Conservation (phyloP, 75 land plant genomes). For the Picea sitchensis region DNA sequence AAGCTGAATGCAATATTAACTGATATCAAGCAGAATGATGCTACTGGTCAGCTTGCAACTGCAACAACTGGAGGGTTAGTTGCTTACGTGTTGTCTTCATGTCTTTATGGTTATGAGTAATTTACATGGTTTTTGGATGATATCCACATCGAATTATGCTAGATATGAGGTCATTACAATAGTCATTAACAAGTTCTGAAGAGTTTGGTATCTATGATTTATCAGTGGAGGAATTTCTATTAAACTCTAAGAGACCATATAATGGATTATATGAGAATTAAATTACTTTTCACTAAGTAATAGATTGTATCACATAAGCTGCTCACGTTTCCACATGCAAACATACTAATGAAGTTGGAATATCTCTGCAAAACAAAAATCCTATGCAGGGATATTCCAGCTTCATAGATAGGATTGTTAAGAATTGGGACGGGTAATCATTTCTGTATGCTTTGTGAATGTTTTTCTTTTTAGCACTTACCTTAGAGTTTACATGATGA, state of each 20-base stretch:
- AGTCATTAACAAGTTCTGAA: background rate
- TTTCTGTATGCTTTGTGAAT: background rate
- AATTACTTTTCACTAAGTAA: no score
- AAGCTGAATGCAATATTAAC: slow-evolving; percentile 51
- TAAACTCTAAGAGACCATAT: no score
- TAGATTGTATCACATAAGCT: no score
- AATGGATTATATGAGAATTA: no score
- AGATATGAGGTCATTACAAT: background rate
- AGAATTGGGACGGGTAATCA: background rate
- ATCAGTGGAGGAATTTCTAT: no score
- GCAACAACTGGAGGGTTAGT: slow-evolving; percentile 93
- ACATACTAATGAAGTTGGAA: no score
- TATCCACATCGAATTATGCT: background rate
- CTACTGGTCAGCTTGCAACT: slow-evolving; percentile 79
- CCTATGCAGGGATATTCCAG: no score
- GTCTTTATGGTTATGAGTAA: no score
- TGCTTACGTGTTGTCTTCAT: background rate
- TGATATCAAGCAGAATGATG: slow-evolving; percentile 76
- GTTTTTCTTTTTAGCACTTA: background rate
- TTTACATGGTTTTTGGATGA: background rate
- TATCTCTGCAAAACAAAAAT: no score
- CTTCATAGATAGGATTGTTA: background rate
- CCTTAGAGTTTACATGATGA: background rate
- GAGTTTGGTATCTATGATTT: no score
- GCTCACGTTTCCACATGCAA: no score